Conservation (phyloP, 805 yeast species). For the Candida schatavii region DNA sequence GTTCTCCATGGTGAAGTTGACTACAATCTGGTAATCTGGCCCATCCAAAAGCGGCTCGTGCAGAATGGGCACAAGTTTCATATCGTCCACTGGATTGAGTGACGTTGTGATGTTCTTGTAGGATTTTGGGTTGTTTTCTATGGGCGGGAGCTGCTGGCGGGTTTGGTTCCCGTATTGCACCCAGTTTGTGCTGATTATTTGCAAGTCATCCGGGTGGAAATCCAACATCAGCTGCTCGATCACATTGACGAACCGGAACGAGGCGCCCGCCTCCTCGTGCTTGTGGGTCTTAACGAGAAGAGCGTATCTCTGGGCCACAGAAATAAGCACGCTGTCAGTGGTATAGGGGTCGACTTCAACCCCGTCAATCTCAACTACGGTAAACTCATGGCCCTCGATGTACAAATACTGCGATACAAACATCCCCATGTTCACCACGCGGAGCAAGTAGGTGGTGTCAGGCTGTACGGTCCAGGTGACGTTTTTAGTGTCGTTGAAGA, state of each 20-base stretch:
- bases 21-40: constrained; percentile 65
- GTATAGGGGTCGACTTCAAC: constrained; percentile 72
- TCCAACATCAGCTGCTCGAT: constrained; percentile 86
- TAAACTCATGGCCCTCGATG: constrained; percentile 83
- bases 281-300: constrained; percentile 73
- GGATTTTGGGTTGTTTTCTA: constrained; percentile 5
- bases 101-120: constrained; percentile 34
- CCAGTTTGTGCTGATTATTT: constrained; percentile 72
- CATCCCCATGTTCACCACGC: constrained; percentile 85
- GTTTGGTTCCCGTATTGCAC: constrained; percentile 48
- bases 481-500: constrained; percentile 80
- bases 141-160: constrained; percentile 38
- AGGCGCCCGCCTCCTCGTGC: constrained; percentile 33
- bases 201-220: constrained; percentile 58
- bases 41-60: constrained; percentile 52
- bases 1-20: constrained; percentile 81
- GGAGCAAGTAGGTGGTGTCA: constrained; percentile 75
- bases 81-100: constrained; percentile 48
- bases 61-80: constrained; percentile 27
- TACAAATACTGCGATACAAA: constrained; percentile 87
- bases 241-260: constrained; percentile 74
- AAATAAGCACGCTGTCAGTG: constrained; percentile 70
- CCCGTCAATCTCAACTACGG: constrained; percentile 92
- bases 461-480: constrained; percentile 80
- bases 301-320: constrained; percentile 91